Conservation (phyloP, 257 asterid species). For the Fraxinus americana region DNA sequence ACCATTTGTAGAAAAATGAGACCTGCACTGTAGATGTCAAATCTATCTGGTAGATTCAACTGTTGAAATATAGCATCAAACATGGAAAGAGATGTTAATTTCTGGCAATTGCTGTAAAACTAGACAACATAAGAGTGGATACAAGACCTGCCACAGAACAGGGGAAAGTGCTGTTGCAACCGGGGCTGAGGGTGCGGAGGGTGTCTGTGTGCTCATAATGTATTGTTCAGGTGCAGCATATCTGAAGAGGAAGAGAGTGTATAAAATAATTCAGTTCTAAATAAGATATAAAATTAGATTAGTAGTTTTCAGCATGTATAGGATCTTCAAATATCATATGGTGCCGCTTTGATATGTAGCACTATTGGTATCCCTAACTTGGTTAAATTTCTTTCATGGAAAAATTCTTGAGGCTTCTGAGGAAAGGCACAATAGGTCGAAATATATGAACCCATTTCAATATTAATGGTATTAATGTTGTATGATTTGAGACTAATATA, state of each 20-base stretch:
- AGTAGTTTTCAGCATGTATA: neutral
- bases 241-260: slow-evolving; percentile 39
- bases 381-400: no score
- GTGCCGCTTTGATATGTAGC: neutral
- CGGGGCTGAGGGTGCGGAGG: slow-evolving; percentile 95
- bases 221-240: slow-evolving; percentile 98
- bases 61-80: slow-evolving; percentile 36
- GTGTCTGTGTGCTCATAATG: slow-evolving; percentile 98
- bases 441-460: neutral
- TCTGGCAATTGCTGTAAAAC: neutral
- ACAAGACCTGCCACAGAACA: slow-evolving; percentile 88
- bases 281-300: neutral
- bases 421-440: neutral
- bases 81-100: slow-evolving; percentile 16
- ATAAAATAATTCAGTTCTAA: neutral
- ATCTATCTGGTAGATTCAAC: slow-evolving; percentile 93
- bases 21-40: slow-evolving; percentile 88
- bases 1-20: slow-evolving; percentile 94
- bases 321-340: neutral
- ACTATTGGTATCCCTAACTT: neutral
- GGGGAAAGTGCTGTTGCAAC: slow-evolving; percentile 97
- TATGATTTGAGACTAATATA: no score
- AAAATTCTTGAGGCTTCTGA: neutral
- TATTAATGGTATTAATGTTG: neutral
- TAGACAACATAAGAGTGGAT: neutral